A percentile compares a stretch with the other conserved stretches of the same genome.
Evolutionary conservation across 2,329 filamentous ascomycete genomes (phyloP).

Genomic region (Ophiobolus disseminans): DNA sequence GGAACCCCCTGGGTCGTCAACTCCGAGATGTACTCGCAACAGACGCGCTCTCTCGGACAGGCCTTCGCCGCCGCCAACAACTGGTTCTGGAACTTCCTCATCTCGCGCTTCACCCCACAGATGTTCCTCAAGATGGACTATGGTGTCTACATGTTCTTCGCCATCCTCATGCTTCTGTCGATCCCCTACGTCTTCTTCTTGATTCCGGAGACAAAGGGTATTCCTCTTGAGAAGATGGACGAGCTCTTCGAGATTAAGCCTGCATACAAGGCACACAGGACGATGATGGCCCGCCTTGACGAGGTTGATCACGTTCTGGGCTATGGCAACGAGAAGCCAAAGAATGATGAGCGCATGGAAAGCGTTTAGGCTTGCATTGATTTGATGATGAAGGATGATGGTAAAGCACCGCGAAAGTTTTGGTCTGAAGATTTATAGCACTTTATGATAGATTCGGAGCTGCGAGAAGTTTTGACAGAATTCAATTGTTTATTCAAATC

Average conservation of each 20-base stretch:
- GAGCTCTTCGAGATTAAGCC: constrained; percentile 56
- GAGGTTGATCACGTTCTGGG: constrained; percentile 43
- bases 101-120: constrained; percentile 71
- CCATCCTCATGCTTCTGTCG: constrained; percentile 54
- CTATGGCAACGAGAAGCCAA: constrained; percentile 44
- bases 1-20: constrained; percentile 79
- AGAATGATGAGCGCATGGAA: constrained; percentile 25
- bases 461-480: too few species aligned
- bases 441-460: too few species aligned
- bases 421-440: neutral
- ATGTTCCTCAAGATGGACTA: constrained; percentile 62
- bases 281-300: constrained; percentile 49
- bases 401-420: neutral
- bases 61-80: constrained; percentile 57
- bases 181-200: constrained; percentile 49
- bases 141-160: constrained; percentile 58
- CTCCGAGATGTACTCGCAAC: constrained; percentile 75
- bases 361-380: too few species aligned
- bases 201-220: constrained; percentile 53
- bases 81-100: constrained; percentile 76
- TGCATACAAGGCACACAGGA: constrained; percentile 49
- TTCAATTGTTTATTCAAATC: too few species aligned
- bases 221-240: constrained; percentile 58
- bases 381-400: neutral
- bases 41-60: constrained; percentile 69